A percentile compares a stretch with the other conserved stretches of the same genome.
Evolutionary conservation across 495 filamentous ascomycete species (phyloP).

Genomic region (Penicillium cinerascens): DNA sequence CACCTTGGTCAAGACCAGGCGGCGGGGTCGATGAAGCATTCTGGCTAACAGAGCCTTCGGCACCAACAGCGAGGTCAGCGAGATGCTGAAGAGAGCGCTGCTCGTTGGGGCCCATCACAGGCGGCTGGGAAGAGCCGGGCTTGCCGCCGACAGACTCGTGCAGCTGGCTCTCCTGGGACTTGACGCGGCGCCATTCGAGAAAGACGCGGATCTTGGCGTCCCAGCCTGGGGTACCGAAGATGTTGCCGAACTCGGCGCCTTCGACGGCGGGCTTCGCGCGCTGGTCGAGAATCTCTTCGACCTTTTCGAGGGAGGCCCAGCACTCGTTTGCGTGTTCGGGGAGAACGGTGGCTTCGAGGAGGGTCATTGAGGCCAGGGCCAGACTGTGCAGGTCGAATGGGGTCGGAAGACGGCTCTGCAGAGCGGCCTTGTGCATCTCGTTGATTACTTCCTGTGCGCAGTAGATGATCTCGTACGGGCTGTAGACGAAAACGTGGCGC

Average conservation of each 20-base stretch:
- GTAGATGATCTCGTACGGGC: slow-evolving; percentile 59
- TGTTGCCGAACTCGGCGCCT: slow-evolving; percentile 32
- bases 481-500: slow-evolving; percentile 52
- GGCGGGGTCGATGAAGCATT: slow-evolving; percentile 33
- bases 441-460: slow-evolving; percentile 58
- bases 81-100: slow-evolving; percentile 58
- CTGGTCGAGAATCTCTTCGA: slow-evolving; percentile 45
- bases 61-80: slow-evolving; percentile 58
- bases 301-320: slow-evolving; percentile 42
- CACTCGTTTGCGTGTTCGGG: slow-evolving; percentile 41
- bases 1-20: slow-evolving; percentile 30
- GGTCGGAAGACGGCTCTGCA: slow-evolving; percentile 34
- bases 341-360: slow-evolving; percentile 61
- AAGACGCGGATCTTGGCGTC: slow-evolving; percentile 47
- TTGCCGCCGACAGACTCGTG: slow-evolving; percentile 29
- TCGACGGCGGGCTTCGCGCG: slow-evolving; percentile 28
- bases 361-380: slow-evolving; percentile 62
- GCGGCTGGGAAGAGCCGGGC: slow-evolving; percentile 25
- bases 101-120: slow-evolving; percentile 45
- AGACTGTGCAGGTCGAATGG: slow-evolving; percentile 74
- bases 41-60: slow-evolving; percentile 40
- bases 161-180: slow-evolving; percentile 38
- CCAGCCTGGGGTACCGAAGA: slow-evolving; percentile 42
- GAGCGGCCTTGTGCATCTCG: slow-evolving; percentile 52
- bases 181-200: slow-evolving; percentile 42